These are phyloP conservation scores for Galium porrigens DNA, from an alignment of 305 asterid genomes.

Conservation along the genomic window DNA sequence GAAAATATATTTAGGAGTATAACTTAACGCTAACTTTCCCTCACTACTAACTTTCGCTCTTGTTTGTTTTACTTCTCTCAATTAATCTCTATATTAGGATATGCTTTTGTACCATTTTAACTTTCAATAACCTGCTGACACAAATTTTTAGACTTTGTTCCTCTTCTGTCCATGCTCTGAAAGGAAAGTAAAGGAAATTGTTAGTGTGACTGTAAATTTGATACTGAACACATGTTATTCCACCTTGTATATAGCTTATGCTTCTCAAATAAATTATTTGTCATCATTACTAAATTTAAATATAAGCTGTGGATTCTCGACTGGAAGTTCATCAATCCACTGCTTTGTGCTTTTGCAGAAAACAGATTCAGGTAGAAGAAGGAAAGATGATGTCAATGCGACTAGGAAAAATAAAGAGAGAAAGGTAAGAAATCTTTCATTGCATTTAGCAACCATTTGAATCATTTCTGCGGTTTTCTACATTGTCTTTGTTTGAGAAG, in stretches of 20 bases:
- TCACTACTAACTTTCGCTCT: neutral
- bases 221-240: neutral
- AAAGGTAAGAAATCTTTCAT: conserved; percentile 35
- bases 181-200: conserved; percentile 1
- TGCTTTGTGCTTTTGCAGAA: conserved; percentile 34
- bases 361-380: conserved; percentile 60
- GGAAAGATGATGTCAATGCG: conserved; percentile 52
- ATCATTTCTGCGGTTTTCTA: neutral
- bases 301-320: neutral
- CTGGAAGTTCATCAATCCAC: neutral
- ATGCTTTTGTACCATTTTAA: neutral
- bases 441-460: neutral
- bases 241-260: neutral
- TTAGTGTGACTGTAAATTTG: neutral
- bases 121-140: neutral
- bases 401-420: conserved; percentile 52
- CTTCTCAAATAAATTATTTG: neutral
- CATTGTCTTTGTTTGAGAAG: neutral
- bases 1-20: neutral
- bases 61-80: neutral
- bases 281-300: neutral
- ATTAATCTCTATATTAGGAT: neutral
- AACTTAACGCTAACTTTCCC: neutral
- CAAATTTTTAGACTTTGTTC: neutral
- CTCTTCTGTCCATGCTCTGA: neutral